Evolutionary conservation across 192 early-diverging fungal genomes (phyloP).

Genomic region (Chytriomyces hyalinus): DNA sequence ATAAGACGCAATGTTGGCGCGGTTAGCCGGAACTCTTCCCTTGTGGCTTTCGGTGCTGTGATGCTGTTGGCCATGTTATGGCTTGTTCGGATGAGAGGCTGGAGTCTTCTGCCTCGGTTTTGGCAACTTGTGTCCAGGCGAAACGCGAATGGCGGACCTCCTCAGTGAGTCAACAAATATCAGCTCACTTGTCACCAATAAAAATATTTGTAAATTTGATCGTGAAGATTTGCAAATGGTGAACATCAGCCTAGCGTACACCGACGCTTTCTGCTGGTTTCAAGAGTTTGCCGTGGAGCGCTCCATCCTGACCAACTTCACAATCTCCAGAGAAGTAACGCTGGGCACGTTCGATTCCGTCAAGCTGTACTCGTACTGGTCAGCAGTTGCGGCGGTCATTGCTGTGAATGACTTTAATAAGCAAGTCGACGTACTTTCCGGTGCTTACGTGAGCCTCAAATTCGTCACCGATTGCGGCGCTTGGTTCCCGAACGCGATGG

Average conservation of each 20-base stretch:
- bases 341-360: neutral
- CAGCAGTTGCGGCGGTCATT: neutral
- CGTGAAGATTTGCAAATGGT: no score
- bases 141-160: neutral
- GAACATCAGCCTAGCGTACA: slow-evolving; percentile 17
- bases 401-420: slow-evolving; percentile 9
- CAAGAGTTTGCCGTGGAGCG: neutral
- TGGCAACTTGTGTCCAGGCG: slow-evolving; percentile 23
- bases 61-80: slow-evolving; percentile 16
- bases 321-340: neutral
- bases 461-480: slow-evolving; percentile 12
- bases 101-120: slow-evolving; percentile 21
- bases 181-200: no score
- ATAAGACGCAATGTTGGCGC: neutral
- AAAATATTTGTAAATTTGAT: no score
- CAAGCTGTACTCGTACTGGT: neutral
- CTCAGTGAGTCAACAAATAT: no score
- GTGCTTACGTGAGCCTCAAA: slow-evolving; percentile 1
- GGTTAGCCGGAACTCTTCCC: neutral
- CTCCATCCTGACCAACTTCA: slow-evolving; percentile 5
- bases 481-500: neutral
- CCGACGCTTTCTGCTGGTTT: slow-evolving; percentile 8
- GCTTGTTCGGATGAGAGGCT: slow-evolving; percentile 19
- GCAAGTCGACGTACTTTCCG: neutral
- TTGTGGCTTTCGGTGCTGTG: slow-evolving; percentile 20